These are phyloP conservation scores for Cornus controversa DNA, from an alignment of 148 eudicot genomes.

Conservation along the genomic window DNA sequence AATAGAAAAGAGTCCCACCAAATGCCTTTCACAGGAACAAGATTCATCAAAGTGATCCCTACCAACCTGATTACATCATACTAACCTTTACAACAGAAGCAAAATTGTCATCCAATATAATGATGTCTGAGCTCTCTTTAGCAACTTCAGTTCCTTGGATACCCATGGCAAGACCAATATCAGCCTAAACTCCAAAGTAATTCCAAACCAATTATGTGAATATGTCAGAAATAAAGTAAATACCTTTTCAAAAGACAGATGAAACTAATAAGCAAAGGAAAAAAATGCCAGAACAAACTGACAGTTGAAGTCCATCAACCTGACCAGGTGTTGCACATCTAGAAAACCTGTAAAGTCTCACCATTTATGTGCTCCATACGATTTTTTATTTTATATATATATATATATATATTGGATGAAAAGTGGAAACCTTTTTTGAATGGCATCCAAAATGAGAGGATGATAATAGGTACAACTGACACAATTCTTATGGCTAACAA, in stretches of 20 bases:
- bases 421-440: too few species aligned
- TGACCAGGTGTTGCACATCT: neutral
- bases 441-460: too few species aligned
- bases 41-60: neutral
- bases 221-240: neutral
- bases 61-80: neutral
- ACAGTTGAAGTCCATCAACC: neutral
- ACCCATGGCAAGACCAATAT: slow-evolving; percentile 88
- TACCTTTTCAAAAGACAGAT: neutral
- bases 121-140: slow-evolving; percentile 80
- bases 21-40: neutral
- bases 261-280: neutral
- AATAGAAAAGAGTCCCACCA: slow-evolving; percentile 7
- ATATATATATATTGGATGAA: too few species aligned
- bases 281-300: neutral
- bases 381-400: neutral
- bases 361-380: neutral
- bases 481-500: too few species aligned
- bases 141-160: slow-evolving; percentile 83
- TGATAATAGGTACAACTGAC: too few species aligned
- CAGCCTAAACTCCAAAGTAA: slow-evolving; percentile 49
- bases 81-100: slow-evolving; percentile 88
- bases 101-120: slow-evolving; percentile 84
- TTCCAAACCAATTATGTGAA: neutral
- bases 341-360: neutral